Evolutionary conservation across 2,329 filamentous ascomycete species (phyloP).

Genomic region (Xylariaceae sp.): DNA sequence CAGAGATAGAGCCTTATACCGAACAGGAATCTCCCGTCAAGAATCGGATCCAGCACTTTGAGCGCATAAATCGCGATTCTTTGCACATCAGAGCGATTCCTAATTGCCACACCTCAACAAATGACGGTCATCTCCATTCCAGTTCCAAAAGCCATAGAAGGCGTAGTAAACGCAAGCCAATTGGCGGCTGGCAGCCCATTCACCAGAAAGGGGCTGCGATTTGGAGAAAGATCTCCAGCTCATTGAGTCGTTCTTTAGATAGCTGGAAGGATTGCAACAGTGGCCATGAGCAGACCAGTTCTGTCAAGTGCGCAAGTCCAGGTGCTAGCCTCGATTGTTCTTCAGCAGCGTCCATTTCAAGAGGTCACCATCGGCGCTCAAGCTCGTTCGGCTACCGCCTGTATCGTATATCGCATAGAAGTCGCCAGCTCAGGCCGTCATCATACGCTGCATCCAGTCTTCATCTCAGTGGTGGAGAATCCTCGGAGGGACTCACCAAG

Average conservation of each 20-base stretch:
- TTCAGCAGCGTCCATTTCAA: background rate
- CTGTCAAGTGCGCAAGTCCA: background rate
- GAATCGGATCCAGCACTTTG: slow-evolving; percentile 39
- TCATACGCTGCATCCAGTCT: slow-evolving; percentile 11
- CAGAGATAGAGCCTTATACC: background rate
- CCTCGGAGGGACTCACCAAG: background rate
- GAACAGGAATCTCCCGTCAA: slow-evolving; percentile 40
- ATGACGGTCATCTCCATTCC: slow-evolving; percentile 10
- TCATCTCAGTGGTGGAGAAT: background rate
- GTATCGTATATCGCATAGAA: slow-evolving; percentile 25
- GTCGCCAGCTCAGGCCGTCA: slow-evolving; percentile 20
- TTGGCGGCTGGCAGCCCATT: slow-evolving; percentile 32
- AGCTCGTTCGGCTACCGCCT: slow-evolving; percentile 33
- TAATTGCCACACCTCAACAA: slow-evolving; percentile 13
- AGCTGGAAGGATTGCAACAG: slow-evolving; percentile 23
- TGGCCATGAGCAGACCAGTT: slow-evolving; percentile 18
- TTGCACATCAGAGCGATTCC: slow-evolving; percentile 1
- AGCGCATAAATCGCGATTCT: slow-evolving; percentile 32
- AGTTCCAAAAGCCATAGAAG: background rate
- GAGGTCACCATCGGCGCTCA: slow-evolving; percentile 18
- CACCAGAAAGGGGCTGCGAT: slow-evolving; percentile 33
- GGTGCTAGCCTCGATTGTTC: background rate
- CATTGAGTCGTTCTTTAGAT: slow-evolving; percentile 34
- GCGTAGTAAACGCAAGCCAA: slow-evolving; percentile 7
- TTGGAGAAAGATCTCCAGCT: slow-evolving; percentile 41